Conservation (phyloP, 257 asterid species). For the Jacaranda mimosifolia region DNA sequence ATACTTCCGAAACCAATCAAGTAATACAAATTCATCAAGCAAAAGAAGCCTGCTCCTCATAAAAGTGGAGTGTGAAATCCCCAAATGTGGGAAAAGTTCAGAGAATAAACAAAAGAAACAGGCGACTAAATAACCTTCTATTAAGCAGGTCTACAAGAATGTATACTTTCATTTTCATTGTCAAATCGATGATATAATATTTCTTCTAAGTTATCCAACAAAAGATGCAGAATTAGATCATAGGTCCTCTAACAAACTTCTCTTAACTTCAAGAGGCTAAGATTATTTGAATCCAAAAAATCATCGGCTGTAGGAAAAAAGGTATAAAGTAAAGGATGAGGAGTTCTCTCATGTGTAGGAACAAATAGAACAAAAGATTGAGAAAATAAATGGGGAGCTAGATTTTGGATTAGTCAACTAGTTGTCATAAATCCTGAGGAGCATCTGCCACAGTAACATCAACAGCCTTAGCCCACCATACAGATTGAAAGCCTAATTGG, state of each 20-base stretch:
- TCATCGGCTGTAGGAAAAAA: too few relatives aligned
- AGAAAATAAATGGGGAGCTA: too few relatives aligned
- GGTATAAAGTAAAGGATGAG: too few relatives aligned
- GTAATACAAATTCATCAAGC: constrained; percentile 25
- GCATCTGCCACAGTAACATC: too few relatives aligned
- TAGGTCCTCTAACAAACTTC: not conserved
- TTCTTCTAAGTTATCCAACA: constrained; percentile 1
- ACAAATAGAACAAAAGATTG: too few relatives aligned
- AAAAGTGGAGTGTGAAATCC: constrained; percentile 11
- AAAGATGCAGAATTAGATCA: constrained; percentile 21
- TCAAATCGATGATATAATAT: constrained; percentile 18
- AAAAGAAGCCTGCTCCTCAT: constrained; percentile 25
- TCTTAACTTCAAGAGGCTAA: constrained; percentile 1
- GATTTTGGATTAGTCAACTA: too few relatives aligned
- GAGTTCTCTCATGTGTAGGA: too few relatives aligned
- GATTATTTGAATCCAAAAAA: not conserved
- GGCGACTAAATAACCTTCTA: constrained; percentile 15
- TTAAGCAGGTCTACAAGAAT: constrained; percentile 3
- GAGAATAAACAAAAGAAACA: constrained; percentile 14
- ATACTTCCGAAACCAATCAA: constrained; percentile 23
- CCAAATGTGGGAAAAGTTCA: not conserved
- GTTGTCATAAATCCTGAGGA: too few relatives aligned
- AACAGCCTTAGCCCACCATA: too few relatives aligned
- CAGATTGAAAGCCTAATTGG: too few relatives aligned
- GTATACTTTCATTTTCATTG: constrained; percentile 24